Percentiles rank a stretch among this genome's conserved stretches.
phyloP scores from a whole-genome alignment of 2,329 filamentous ascomycete genomes.

The Cladosporium halotolerans region DNA sequence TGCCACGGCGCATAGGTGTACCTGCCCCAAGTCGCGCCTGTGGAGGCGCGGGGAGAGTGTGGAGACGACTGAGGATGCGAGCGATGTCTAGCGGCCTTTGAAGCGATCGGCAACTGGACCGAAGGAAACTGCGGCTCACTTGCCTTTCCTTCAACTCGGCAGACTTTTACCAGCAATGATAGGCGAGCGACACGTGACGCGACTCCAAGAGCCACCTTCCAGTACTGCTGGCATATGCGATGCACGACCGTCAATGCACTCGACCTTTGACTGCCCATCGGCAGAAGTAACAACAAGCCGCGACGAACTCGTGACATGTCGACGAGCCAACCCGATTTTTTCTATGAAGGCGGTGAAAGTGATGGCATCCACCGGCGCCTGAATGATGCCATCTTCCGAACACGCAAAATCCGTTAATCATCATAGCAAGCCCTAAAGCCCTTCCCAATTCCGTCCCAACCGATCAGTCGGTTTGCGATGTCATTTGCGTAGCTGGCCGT shows the following conservation, averaged over 20 bases:
- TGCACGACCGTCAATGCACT: too few species aligned
- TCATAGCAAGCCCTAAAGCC: slow-evolving; percentile 9
- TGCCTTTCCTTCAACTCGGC: background rate
- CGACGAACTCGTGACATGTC: too few species aligned
- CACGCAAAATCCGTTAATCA: too few species aligned
- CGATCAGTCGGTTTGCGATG: slow-evolving; percentile 21
- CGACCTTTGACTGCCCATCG: too few species aligned
- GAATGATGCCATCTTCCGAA: too few species aligned
- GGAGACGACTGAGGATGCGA: background rate
- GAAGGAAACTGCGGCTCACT: slow-evolving; percentile 3
- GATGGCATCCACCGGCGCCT: too few species aligned
- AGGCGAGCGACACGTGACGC: too few species aligned
- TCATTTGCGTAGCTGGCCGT: slow-evolving; percentile 17
- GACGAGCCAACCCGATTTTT: too few species aligned
- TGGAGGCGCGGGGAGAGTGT: background rate
- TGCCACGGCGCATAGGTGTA: background rate
- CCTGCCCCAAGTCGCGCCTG: background rate
- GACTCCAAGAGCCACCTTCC: too few species aligned
- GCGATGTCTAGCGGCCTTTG: slow-evolving; percentile 1
- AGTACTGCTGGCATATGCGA: too few species aligned
- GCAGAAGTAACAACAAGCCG: too few species aligned
- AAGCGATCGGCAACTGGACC: background rate
- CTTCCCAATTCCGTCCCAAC: slow-evolving; percentile 19
- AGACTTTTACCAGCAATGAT: background rate
- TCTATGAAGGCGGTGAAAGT: too few species aligned